Evolutionary conservation across 768 basidiomycete genomes (phyloP).

Genomic region (Stropharia rugosoannulata): DNA sequence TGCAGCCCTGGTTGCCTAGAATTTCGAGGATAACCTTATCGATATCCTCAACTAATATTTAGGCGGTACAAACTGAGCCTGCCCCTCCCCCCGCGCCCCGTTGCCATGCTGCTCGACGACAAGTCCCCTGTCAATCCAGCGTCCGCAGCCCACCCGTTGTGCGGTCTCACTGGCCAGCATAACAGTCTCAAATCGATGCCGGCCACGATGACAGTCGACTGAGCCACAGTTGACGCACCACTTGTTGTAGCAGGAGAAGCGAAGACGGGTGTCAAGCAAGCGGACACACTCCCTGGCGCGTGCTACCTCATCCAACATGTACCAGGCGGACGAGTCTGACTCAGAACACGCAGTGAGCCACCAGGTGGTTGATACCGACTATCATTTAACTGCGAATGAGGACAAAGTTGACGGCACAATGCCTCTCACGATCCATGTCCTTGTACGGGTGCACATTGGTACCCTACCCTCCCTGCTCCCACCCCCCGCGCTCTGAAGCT

Average conservation of each 20-base stretch:
- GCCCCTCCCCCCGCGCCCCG: not conserved
- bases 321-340: not conserved
- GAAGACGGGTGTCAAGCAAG: conserved; percentile 1
- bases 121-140: conserved; percentile 2
- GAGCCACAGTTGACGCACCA: conserved; percentile 2
- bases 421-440: too few species aligned
- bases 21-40: not conserved
- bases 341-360: too few species aligned
- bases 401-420: too few species aligned
- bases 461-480: too few species aligned
- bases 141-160: conserved; percentile 14
- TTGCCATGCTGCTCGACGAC: not conserved
- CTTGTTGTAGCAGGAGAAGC: not conserved
- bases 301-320: not conserved
- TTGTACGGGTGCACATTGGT: too few species aligned
- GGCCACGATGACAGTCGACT: conserved; percentile 14
- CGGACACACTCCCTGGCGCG: conserved; percentile 18
- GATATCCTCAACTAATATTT: not conserved
- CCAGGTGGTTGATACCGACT: not conserved
- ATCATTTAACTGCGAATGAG: too few species aligned
- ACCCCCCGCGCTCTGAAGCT: too few species aligned
- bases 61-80: not conserved
- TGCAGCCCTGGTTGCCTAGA: conserved; percentile 2
- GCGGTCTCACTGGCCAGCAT: conserved; percentile 17
- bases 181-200: conserved; percentile 12